Evolutionary conservation across 768 basidiomycete species (phyloP), one percentile per base, ranked within the genome.

Genomic region (Tulasnella sp.): DNA sequence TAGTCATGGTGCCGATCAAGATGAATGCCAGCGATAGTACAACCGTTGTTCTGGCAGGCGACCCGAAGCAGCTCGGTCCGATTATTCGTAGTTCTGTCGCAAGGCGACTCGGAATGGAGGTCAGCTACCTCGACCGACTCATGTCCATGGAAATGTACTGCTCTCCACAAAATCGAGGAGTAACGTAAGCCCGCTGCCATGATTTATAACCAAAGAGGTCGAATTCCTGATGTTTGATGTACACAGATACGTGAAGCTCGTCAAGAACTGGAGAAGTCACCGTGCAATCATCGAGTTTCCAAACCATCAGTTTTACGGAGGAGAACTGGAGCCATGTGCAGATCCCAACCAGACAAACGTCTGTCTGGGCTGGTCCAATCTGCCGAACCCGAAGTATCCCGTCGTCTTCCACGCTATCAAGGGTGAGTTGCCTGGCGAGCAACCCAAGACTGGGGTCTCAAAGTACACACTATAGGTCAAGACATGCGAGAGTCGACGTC

Each of bases 41-140:
- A 0, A 88, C 86, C 64, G 78, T 90, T 29, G 77, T 90, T 2
- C 81, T 91, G 0, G 85, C 88, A 0, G 89, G 90, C 0, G 90
- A 91, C 75, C 89, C 86, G 0, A 88, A 87, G 78, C 90, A 90
- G 75, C 81, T 90, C 7, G 88, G 90, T 0, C 90, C 90, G 0
- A 86, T 90, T 71, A 84, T 90, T 67, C 83, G 85, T 0, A 90
- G 88, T 0, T 74, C 75, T 1, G 80, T 89, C 41, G 89, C 89
- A 1, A 80, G 83, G n/a, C 81, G 82, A 39, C 80, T 90, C 3
- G 88, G 87, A 0, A 77, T 90, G 3, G 85, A 86, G 74, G 82
- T 75, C 26, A 89, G 88, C 74, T 90, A 86, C 72, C 77, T 91
- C 36, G 88, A 89, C 75, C 81, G 90, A 8, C 76, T 88, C 32